Base-by-base conservation (phyloP, 2,329 filamentous ascomycete genomes). In the Arthrobotrys entomopaga region DNA sequence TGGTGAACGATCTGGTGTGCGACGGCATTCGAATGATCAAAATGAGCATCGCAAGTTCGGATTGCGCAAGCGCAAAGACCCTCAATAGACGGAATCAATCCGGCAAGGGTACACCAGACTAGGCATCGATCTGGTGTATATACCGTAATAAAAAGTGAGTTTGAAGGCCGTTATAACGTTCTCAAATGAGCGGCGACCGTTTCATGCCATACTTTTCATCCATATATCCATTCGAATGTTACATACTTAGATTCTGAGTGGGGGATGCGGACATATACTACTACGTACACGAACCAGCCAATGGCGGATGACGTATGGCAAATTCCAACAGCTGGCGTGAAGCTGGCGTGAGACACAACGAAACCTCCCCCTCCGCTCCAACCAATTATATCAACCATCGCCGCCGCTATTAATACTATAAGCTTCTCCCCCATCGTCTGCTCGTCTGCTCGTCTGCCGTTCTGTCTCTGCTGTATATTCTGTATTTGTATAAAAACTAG, bases 341-440 rank as follows among this genome's bases (percentile, higher is more conserved):
- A n/a, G n/a, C n/a, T n/a, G 43, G 63, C 54, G 42, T 69, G 57
- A 69, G 56, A 69, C 65, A 69, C 65, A 46, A 54, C 65, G 56
- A 69, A 69, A 69, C 65, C 52, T n/a, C n/a, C 38, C 53, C 43
- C 46, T 57, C 40, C 29, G 15, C 42, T 46, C 42, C 20, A 50
- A 16, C 48, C n/a, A 52, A 64, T 34, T 34, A 34, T 34, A 34
- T 6, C 42, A 13, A 13, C 10, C 29, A 34, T n/a, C n/a, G n/a
- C n/a, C n/a, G n/a, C 13, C 34, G 11, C 2, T 4, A 46, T 13
- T 5, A 4, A 7, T 46, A 46, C 11, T 46, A 15, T 46, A 46
- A 15, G 42, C 42, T 19, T 46, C 11, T 46, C 42, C 40, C 16
- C 42, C 11, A 40, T 13, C 34, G 13, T 6, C 34, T 40, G 34